Base-by-base conservation (phyloP, 352 stramenopile species). In the Pythium insidiosum region DNA sequence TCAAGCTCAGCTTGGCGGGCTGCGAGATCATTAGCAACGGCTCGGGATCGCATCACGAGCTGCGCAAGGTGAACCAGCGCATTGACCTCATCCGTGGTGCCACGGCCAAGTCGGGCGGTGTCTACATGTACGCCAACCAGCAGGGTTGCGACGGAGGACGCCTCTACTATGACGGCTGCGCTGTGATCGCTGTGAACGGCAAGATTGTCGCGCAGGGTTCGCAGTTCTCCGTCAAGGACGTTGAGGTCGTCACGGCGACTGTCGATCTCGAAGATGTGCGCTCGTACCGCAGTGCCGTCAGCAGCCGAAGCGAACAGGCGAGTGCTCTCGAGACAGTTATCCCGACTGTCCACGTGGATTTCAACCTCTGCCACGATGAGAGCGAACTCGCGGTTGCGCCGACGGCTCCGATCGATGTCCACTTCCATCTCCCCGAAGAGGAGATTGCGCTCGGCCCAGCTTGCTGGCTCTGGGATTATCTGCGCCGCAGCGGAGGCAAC, bases 381-480 rank as follows among this genome's bases (percentile, higher is more conserved):
- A 53, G 38, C 9, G 59, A 58, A 4, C 61, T 84, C 16, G 23
- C 51, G 2, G 42, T 57, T 2, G 6, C 36, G 6, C 63, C 76
- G 12, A 75, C 61, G n/a, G 43, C 63, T 15, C 50, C 59, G 7
- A 74, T 96, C 36, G 48, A 84, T 6, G 60, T 95, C 11, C 73
- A 68, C 16, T 83, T 92, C 58, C 77, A 97, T 48, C 61, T 68
- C 5, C 85, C 95, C 2, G 94, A 99, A 56, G 95, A 99, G 63
- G 95, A 99, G 60, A 99, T 98, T 62, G 96, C 86, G 26, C 69
- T 98, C 2, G 96, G 96, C 5, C 96, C 96, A 2, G 96, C 96
- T 3, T 98, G 95, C 64, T 99, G 96, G 96, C 64, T 99, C 28
- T 99, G 96, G 96, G 96, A 99, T 69, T 99, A 98, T 64, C 54